Evolutionary conservation across 148 eudicot genomes (phyloP).

Genomic region (Arctostaphylos glauca): DNA sequence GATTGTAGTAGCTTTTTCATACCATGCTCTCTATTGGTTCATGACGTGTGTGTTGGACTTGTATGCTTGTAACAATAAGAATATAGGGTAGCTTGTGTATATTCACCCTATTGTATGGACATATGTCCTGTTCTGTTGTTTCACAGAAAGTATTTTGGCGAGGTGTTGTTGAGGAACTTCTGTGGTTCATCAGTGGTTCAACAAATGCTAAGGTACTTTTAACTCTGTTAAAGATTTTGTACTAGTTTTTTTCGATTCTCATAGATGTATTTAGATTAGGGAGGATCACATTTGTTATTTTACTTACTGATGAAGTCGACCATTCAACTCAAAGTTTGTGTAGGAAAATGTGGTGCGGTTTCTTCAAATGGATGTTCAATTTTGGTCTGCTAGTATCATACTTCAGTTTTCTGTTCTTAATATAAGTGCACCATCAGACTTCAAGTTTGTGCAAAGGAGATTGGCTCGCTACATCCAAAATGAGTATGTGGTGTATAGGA

Average conservation of each 20-base stretch:
- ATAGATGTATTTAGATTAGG: background rate
- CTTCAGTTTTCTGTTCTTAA: background rate
- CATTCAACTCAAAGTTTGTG: background rate
- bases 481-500: background rate
- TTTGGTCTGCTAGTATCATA: background rate
- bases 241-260: background rate
- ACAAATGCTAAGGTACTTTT: slow-evolving; percentile 87
- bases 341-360: background rate
- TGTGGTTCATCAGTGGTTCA: slow-evolving; percentile 98
- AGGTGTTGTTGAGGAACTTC: slow-evolving; percentile 92
- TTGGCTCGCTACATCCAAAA: background rate
- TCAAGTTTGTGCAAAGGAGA: background rate
- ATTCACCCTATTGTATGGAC: slow-evolving; percentile 18
- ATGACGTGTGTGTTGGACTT: background rate
- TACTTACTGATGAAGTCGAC: background rate
- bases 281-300: slow-evolving; percentile 3
- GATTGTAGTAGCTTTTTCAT: background rate
- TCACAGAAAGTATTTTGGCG: slow-evolving; percentile 88
- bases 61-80: background rate
- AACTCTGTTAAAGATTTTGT: background rate
- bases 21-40: background rate
- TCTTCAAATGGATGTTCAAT: background rate
- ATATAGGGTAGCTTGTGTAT: background rate
- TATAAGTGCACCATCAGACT: background rate
- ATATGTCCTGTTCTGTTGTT: slow-evolving; percentile 8